Evolutionary conservation across 441 rosid species (phyloP).

Genomic region (Croton laevigatus): DNA sequence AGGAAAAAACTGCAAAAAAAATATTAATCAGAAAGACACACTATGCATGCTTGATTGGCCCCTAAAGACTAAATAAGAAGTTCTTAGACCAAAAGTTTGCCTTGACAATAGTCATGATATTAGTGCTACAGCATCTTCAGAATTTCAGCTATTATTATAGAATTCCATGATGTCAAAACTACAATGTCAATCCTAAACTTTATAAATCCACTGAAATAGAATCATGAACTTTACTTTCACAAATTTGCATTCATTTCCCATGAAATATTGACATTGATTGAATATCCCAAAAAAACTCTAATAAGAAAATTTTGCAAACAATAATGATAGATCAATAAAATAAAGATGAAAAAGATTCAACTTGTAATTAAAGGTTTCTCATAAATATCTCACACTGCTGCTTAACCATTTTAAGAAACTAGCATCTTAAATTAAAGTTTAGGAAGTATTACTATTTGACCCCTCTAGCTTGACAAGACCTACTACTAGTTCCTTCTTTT

Average conservation of each 20-base stretch:
- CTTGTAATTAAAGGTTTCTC: neutral
- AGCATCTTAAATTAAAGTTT: neutral
- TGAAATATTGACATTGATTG: neutral
- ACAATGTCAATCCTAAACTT: neutral
- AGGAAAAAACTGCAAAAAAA: neutral
- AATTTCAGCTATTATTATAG: neutral
- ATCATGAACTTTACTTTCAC: neutral
- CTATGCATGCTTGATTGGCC: neutral
- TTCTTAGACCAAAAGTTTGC: neutral
- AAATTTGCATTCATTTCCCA: neutral
- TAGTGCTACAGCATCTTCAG: neutral
- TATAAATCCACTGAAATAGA: neutral
- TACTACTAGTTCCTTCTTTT: too few species aligned
- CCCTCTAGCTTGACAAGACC: too few species aligned
- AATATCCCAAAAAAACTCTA: neutral
- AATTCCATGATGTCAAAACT: neutral
- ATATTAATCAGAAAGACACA: neutral
- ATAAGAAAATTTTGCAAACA: neutral
- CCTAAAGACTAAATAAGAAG: neutral
- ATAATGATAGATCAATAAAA: neutral
- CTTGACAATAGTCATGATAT: neutral
- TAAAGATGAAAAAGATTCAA: neutral
- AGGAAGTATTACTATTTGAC: too few species aligned
- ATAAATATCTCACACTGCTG: neutral
- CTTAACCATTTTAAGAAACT: neutral